These are phyloP conservation scores for Ceratocystiopsis minuta DNA, from an alignment of 2,329 filamentous ascomycete species.

Conservation along the genomic window DNA sequence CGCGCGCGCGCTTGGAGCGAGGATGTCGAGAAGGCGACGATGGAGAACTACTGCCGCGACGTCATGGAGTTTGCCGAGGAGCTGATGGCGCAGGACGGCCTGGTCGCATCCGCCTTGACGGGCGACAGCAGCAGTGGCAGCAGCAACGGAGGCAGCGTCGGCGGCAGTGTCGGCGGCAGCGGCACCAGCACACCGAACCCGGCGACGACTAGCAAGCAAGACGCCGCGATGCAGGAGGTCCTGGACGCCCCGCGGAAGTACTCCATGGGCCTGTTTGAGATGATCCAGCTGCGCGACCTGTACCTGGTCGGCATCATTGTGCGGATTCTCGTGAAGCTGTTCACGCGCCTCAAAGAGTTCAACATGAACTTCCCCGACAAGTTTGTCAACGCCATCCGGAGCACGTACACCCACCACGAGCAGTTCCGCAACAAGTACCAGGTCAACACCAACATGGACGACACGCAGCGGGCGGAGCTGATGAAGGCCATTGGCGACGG, in stretches of 20 bases:
- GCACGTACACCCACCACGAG: slow-evolving; percentile 45
- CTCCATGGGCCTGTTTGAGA: slow-evolving; percentile 59
- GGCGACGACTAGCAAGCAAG: slow-evolving; percentile 8
- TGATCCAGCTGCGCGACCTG: slow-evolving; percentile 76
- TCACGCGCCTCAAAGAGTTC: slow-evolving; percentile 63
- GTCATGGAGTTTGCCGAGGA: slow-evolving; percentile 85
- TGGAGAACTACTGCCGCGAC: slow-evolving; percentile 88
- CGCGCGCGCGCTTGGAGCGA: slow-evolving; percentile 73
- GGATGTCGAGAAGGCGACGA: slow-evolving; percentile 46
- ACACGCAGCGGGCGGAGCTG: slow-evolving; percentile 72
- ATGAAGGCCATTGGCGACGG: slow-evolving; percentile 43
- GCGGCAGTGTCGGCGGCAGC: slow-evolving; percentile 6
- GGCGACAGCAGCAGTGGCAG: slow-evolving; percentile 3
- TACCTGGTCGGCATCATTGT: slow-evolving; percentile 74
- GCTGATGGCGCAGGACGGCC: slow-evolving; percentile 67
- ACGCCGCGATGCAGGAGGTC: slow-evolving; percentile 24
- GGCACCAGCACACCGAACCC: slow-evolving; percentile 3
- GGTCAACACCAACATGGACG: slow-evolving; percentile 61
- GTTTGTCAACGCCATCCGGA: slow-evolving; percentile 33
- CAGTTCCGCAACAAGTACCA: slow-evolving; percentile 34
- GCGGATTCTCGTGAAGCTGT: slow-evolving; percentile 65
- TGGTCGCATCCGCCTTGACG: slow-evolving; percentile 55
- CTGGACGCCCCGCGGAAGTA: slow-evolving; percentile 44
- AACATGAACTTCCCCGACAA: slow-evolving; percentile 49
- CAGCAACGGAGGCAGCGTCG: too few species aligned